These are phyloP conservation scores for Acanthamoeba lenticulata DNA, from an alignment of 208 protist genomes.

Conservation along the genomic window DNA sequence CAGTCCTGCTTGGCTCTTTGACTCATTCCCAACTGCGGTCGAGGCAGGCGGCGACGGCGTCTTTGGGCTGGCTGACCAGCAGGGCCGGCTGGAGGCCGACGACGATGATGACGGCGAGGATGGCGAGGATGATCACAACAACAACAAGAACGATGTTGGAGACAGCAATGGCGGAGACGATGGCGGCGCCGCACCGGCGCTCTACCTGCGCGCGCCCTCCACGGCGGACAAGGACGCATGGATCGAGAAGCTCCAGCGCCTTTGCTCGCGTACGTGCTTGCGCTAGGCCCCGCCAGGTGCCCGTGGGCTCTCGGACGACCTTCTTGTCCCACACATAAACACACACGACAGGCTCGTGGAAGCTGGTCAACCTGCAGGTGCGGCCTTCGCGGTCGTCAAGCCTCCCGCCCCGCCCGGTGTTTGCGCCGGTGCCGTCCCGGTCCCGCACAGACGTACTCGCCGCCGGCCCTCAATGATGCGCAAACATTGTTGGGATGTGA, in stretches of 20 bases:
- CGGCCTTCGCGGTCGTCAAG: too few relatives aligned
- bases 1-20: not conserved
- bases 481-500: too few relatives aligned
- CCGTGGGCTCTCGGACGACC: not conserved
- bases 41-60: not conserved
- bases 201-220: not conserved
- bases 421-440: too few relatives aligned
- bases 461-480: too few relatives aligned
- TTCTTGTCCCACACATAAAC: not conserved
- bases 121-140: not conserved
- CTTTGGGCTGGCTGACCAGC: not conserved
- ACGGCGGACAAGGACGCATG: not conserved
- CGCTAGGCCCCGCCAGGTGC: not conserved
- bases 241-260: not conserved
- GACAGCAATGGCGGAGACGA: not conserved
- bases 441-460: too few relatives aligned
- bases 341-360: not conserved
- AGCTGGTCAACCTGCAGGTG: not conserved
- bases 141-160: not conserved
- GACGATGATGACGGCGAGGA: not conserved
- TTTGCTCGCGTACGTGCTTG: not conserved
- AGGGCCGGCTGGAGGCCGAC: not conserved
- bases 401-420: too few relatives aligned
- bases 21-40: not conserved
- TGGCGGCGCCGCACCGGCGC: not conserved